phyloP scores from a whole-genome alignment of 2,329 filamentous ascomycete species.

The Monosporascus sp. region DNA sequence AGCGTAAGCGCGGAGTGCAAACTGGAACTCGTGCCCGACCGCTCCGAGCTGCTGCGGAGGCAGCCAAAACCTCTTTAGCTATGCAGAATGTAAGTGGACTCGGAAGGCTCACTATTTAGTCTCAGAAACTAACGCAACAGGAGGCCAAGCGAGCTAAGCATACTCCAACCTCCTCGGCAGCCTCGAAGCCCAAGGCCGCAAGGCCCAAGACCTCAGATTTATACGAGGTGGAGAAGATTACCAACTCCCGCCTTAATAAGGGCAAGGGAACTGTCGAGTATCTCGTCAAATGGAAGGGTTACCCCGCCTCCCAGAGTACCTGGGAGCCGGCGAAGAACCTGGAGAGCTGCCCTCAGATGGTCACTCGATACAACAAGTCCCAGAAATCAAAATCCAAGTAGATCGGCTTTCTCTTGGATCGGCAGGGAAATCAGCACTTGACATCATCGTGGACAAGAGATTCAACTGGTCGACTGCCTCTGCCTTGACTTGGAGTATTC shows the following conservation, averaged over 20 bases:
- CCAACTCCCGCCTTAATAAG: constrained; percentile 34
- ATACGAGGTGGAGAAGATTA: constrained; percentile 44
- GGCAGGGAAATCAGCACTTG: constrained; percentile 26
- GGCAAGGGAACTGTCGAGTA: constrained; percentile 31
- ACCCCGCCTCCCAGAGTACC: constrained; percentile 36
- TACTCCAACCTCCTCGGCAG: not conserved
- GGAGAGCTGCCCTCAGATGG: constrained; percentile 24
- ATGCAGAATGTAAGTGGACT: constrained; percentile 8
- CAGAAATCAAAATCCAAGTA: constrained; percentile 3
- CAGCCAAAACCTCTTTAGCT: constrained; percentile 8
- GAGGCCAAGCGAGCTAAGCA: constrained; percentile 5
- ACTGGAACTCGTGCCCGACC: constrained; percentile 6
- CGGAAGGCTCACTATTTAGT: not conserved
- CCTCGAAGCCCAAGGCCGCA: constrained; percentile 6
- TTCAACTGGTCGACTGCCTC: not conserved
- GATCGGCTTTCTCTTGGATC: not conserved
- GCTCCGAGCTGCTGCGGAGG: constrained; percentile 8
- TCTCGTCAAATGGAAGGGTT: constrained; percentile 50
- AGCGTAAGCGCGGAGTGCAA: constrained; percentile 2
- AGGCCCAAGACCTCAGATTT: constrained; percentile 20
- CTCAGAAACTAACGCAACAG: constrained; percentile 4
- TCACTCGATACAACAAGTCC: constrained; percentile 10
- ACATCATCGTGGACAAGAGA: constrained; percentile 8
- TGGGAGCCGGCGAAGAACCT: constrained; percentile 49
- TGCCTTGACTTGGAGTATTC: not conserved